A percentile compares a stretch with the other conserved stretches of the same genome.
Evolutionary conservation across 2,329 filamentous ascomycete species (phyloP).

Genomic region (Knoxdaviesia capensis): DNA sequence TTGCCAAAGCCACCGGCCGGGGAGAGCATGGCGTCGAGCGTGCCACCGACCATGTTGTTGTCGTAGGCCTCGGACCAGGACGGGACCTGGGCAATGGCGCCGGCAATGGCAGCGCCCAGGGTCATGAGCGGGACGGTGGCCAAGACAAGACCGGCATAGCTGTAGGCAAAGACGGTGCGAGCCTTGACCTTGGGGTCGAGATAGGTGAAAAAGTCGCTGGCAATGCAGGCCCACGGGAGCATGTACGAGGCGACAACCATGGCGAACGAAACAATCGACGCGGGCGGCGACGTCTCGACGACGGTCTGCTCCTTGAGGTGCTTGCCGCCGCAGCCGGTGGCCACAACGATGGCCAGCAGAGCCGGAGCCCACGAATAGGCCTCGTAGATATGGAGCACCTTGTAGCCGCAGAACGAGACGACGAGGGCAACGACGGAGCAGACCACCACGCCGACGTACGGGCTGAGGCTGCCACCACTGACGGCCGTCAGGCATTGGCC

Average conservation of each 20-base stretch:
- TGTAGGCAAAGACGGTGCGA: conserved; percentile 28
- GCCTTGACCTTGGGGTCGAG: conserved; percentile 27
- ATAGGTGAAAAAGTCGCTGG: conserved; percentile 41
- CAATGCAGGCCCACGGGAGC: conserved; percentile 38
- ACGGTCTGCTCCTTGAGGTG: conserved; percentile 25
- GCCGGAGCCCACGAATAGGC: conserved; percentile 35
- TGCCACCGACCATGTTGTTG: conserved; percentile 32
- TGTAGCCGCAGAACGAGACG: conserved; percentile 42
- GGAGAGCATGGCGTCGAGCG: conserved; percentile 37
- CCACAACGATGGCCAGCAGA: conserved; percentile 31
- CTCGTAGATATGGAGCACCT: conserved; percentile 35
- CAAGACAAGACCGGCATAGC: conserved; percentile 31
- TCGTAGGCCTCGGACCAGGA: conserved; percentile 34
- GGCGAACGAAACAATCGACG: conserved; percentile 31
- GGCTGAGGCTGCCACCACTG: conserved; percentile 23
- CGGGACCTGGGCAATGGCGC: conserved; percentile 31
- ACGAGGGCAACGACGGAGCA: conserved; percentile 34
- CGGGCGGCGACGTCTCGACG: conserved; percentile 8
- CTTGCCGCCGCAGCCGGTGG: conserved; percentile 30
- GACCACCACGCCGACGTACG: conserved; percentile 39
- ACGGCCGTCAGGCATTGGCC: conserved; percentile 37
- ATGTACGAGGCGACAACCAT: conserved; percentile 43
- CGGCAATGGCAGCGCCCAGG: conserved; percentile 43
- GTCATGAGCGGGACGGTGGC: conserved; percentile 40
- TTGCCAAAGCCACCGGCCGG: conserved; percentile 39